Conservation (phyloP, 2,329 filamentous ascomycete genomes). For the Penicillium occitanis region DNA sequence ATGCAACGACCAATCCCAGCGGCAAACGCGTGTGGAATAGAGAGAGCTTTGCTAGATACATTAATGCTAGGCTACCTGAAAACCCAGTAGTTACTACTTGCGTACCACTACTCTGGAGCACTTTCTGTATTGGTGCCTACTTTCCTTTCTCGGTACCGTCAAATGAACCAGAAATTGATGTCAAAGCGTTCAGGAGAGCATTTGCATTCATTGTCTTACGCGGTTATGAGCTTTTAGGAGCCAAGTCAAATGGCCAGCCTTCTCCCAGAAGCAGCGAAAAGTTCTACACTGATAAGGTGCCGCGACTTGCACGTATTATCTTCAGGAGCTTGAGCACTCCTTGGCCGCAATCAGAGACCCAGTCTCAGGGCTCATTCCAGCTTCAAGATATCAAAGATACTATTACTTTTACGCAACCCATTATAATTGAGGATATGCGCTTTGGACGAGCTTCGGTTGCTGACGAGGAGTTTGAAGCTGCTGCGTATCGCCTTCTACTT, state of each 20-base stretch:
- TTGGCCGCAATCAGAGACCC: constrained; percentile 5
- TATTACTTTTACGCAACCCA: neutral
- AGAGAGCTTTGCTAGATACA: constrained; percentile 12
- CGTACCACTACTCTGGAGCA: constrained; percentile 7
- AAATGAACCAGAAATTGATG: neutral
- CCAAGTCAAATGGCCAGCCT: neutral
- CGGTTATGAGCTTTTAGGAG: constrained; percentile 8
- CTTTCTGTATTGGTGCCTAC: neutral
- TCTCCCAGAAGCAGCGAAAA: neutral
- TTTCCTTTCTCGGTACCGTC: constrained; percentile 7
- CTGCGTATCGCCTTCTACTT: constrained; percentile 8
- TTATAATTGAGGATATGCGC: neutral
- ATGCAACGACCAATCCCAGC: constrained; percentile 1
- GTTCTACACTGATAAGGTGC: constrained; percentile 2
- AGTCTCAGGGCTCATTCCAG: constrained; percentile 8
- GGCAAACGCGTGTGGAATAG: constrained; percentile 6
- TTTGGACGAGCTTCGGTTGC: neutral
- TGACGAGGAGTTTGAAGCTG: neutral
- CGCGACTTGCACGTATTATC: constrained; percentile 1
- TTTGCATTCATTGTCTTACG: neutral
- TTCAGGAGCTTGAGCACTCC: constrained; percentile 1
- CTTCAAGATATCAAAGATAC: constrained; percentile 10
- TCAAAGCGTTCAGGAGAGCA: constrained; percentile 8
- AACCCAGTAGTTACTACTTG: neutral
- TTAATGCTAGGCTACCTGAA: constrained; percentile 4